Evolutionary conservation across 192 early-diverging fungal species (phyloP).

Genomic region (Backusella australiensis): DNA sequence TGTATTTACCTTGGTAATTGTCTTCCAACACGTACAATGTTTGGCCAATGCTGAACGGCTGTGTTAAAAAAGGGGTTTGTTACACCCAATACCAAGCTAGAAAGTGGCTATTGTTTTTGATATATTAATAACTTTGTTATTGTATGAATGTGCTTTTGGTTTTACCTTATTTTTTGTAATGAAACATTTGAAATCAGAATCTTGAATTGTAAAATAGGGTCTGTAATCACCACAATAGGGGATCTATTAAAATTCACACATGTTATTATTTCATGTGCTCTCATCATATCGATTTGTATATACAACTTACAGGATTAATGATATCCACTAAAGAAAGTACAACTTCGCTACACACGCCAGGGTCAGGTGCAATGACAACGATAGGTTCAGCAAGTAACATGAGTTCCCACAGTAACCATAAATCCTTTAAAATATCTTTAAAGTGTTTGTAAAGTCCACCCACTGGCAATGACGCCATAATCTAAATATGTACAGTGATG

Average conservation of each 20-base stretch:
- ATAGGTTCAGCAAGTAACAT: slow-evolving; percentile 90
- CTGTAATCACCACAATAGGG: slow-evolving; percentile 95
- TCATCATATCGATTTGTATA: neutral
- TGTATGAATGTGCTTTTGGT: neutral
- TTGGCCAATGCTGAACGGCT: slow-evolving; percentile 90
- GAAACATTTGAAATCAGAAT: slow-evolving; percentile 83
- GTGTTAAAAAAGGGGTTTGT: slow-evolving; percentile 95
- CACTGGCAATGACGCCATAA: slow-evolving; percentile 64
- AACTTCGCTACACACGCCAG: slow-evolving; percentile 81
- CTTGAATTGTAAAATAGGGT: slow-evolving; percentile 97
- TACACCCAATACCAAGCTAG: slow-evolving; percentile 85
- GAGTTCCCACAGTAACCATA: slow-evolving; percentile 95
- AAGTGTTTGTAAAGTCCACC: slow-evolving; percentile 78
- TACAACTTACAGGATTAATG: slow-evolving; percentile 78
- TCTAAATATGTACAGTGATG: slow-evolving; percentile 20
- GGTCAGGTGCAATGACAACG: slow-evolving; percentile 86
- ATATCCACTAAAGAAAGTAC: slow-evolving; percentile 84
- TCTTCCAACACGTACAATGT: slow-evolving; percentile 67
- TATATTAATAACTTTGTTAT: neutral
- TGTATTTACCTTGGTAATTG: slow-evolving; percentile 32
- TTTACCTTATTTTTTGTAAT: slow-evolving; percentile 52
- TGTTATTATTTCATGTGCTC: neutral
- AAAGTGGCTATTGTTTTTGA: slow-evolving; percentile 54
- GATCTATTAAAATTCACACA: slow-evolving; percentile 46
- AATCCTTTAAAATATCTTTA: slow-evolving; percentile 70